phyloP scores from a whole-genome alignment of 495 filamentous ascomycete species.

The Penicillium antarcticum region DNA sequence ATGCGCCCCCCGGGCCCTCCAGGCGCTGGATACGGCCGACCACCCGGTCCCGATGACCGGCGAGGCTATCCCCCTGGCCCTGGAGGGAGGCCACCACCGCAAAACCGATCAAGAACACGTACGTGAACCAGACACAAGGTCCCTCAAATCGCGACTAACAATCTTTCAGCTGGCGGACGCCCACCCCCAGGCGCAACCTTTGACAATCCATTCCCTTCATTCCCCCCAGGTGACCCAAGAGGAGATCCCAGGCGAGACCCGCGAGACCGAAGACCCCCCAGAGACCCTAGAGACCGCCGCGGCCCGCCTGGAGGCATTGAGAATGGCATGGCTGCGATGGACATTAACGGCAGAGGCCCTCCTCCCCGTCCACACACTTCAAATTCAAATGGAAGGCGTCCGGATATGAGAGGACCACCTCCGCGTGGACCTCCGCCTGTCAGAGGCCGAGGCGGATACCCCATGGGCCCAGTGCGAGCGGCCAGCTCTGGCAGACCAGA shows the following conservation, averaged over 20 bases:
- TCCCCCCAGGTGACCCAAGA: slow-evolving; percentile 39
- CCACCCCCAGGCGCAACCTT: slow-evolving; percentile 51
- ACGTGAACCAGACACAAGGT: slow-evolving; percentile 13
- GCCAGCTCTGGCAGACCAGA: slow-evolving; percentile 27
- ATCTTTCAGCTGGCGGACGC: slow-evolving; percentile 19
- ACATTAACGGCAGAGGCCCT: slow-evolving; percentile 43
- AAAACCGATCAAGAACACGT: slow-evolving; percentile 33
- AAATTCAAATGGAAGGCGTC: slow-evolving; percentile 30
- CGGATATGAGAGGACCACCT: slow-evolving; percentile 28
- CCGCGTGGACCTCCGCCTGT: slow-evolving; percentile 23
- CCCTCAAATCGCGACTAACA: slow-evolving; percentile 6
- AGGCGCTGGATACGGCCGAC: slow-evolving; percentile 44
- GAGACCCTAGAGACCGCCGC: slow-evolving; percentile 22
- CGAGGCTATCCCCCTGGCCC: slow-evolving; percentile 23
- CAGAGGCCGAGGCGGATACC: slow-evolving; percentile 20
- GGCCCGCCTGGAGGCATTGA: slow-evolving; percentile 36
- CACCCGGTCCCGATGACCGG: slow-evolving; percentile 22
- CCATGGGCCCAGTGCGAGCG: slow-evolving; percentile 22
- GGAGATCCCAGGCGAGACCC: slow-evolving; percentile 20
- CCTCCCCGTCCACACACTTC: slow-evolving; percentile 39
- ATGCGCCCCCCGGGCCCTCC: slow-evolving; percentile 46
- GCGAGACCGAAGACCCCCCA: slow-evolving; percentile 15
- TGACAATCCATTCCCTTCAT: slow-evolving; percentile 67
- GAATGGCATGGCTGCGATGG: slow-evolving; percentile 56
- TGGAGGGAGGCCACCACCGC: slow-evolving; percentile 21